phyloP scores from a whole-genome alignment of 257 asterid genomes.

The Nyctanthes arbortristis region DNA sequence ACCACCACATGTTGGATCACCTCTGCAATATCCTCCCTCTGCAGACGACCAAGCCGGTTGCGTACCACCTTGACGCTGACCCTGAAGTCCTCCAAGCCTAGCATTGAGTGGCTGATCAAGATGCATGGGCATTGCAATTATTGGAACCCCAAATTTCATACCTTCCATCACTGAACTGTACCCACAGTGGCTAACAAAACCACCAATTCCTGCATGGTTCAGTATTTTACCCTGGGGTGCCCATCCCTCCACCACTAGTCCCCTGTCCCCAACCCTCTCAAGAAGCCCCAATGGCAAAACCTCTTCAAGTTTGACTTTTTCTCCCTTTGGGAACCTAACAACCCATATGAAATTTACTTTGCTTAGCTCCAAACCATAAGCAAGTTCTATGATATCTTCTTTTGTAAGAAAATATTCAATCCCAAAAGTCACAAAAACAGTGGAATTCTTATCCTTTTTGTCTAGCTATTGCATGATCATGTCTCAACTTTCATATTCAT shows the following conservation, averaged over 20 bases:
- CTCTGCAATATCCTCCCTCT: not conserved
- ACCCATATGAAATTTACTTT: not conserved
- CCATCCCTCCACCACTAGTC: not conserved
- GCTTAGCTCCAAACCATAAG: not conserved
- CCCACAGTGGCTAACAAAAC: not conserved
- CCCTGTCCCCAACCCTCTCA: not conserved
- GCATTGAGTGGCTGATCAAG: not conserved
- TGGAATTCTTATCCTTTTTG: not conserved
- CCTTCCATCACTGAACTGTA: not conserved
- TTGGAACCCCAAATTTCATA: not conserved
- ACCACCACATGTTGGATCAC: conserved; percentile 21
- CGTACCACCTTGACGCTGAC: not conserved
- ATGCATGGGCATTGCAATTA: not conserved
- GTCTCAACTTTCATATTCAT: conserved; percentile 12
- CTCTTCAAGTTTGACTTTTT: not conserved
- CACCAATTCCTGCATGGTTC: not conserved
- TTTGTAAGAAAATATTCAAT: not conserved
- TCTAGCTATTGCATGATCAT: not conserved
- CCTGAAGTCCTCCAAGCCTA: not conserved
- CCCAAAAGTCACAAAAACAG: not conserved
- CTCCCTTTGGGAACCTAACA: not conserved
- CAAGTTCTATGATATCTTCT: not conserved
- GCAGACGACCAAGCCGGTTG: not conserved
- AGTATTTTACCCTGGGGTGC: not conserved
- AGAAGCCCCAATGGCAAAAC: not conserved